Base-by-base conservation (phyloP, 192 early-diverging fungal species). In the Backusella psychrophila region DNA sequence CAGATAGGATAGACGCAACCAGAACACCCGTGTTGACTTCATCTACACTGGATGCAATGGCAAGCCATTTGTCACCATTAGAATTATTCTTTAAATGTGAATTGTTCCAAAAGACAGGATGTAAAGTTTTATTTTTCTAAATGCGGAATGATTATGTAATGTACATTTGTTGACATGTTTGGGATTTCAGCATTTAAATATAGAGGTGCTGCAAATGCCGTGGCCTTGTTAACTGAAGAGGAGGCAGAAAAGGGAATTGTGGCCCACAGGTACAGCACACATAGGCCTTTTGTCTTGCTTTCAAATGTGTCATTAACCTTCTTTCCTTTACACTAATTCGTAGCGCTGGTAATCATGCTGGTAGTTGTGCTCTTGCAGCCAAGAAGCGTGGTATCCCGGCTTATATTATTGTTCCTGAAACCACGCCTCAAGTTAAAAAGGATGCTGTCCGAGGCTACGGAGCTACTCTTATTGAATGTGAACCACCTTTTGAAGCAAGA, bases 11-110 rank as follows among this genome's bases (percentile, higher is more conserved):
- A 21, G 39, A 82, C 23, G 81, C 81, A 4, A 74, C 84, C 75
- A 67, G 65, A 7, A 89, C 88, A 19, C 86, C 85, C 41, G 83
- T 89, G 4, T 17, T 86, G 6, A 86, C 85, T 15, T 81, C 67
- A 72, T 53, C 65, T 2, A 86, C 81, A 8, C 66, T 89, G 12
- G 67, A 83, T 46, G 63, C 39, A 12, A 29, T 86, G 8, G 71
- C 72, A 3, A 46, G 42, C 23, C 17, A 75, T 49, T 9, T 31
- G 4, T 3, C 46, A 29, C 74, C 63, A 12, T n/a, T 74, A n/a
- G 66, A 77, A 17, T 67, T 89, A 23, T 80, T 89, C 41, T 86
- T 89, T 74, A 89, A 89, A 75, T 87, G 86, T 72, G 88, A 89
- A 80, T 78, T 84, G 70, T 73, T 87, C 38, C 85, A 87, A 74